These are phyloP conservation scores for Bolboschoenus planiculmis DNA, from an alignment of 176 grass and related monocot species.

Conservation along the genomic window DNA sequence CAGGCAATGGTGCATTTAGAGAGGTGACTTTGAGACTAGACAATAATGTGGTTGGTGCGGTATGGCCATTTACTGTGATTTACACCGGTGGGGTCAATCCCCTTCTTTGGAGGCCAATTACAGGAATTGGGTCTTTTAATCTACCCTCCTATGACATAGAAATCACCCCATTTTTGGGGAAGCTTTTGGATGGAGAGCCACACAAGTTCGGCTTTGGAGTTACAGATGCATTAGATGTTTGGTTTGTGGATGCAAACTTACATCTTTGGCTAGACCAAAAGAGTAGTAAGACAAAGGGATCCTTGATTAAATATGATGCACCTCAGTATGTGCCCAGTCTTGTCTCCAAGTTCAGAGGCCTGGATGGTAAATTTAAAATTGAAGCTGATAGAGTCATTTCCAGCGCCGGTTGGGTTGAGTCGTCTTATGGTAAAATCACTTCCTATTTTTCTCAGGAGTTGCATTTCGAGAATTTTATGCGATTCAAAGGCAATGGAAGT, in stretches of 20 bases:
- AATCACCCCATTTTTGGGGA: conserved; percentile 61
- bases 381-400: conserved; percentile 47
- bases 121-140: conserved; percentile 71
- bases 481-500: conserved; percentile 1
- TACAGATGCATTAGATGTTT: conserved; percentile 43
- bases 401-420: conserved; percentile 51
- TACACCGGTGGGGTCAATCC: conserved; percentile 67
- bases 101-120: conserved; percentile 67
- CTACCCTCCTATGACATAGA: conserved; percentile 82
- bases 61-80: conserved; percentile 83
- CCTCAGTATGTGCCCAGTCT: conserved; percentile 21
- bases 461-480: conserved; percentile 44
- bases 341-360: conserved; percentile 10
- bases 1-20: conserved; percentile 53
- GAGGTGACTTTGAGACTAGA: conserved; percentile 58
- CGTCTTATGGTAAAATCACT: conserved; percentile 69
- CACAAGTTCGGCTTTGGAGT: conserved; percentile 59
- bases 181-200: conserved; percentile 43
- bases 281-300: conserved; percentile 29
- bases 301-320: conserved; percentile 41
- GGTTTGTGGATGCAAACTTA: conserved; percentile 76
- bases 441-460: conserved; percentile 46
- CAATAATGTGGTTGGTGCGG: conserved; percentile 49
- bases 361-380: conserved; percentile 29
- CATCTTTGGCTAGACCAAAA: conserved; percentile 76